Evolutionary conservation across 192 early-diverging fungal genomes (phyloP), one percentile per base, ranked within the genome.

Genomic region (Gigaspora rosea): DNA sequence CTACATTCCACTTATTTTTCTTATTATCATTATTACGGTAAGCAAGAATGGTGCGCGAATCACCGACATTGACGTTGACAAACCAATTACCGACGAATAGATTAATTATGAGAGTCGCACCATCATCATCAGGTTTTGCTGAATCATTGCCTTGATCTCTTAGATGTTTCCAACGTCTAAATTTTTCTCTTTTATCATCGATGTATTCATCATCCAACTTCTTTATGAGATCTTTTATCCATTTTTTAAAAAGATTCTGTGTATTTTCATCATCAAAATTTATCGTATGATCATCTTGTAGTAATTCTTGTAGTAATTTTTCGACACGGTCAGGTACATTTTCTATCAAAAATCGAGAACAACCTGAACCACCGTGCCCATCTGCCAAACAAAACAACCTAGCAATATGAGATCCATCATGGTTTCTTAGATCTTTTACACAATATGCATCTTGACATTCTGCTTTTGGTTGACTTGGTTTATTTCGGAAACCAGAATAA

Each of bases 41-140:
- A 48, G 78, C 78, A 18, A 89, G 50, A 48, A 89, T 81, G 4
- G 83, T 81, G 32, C 88, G 83, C 6, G 88, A 89, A 62, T 89
- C 88, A 10, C 88, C 88, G 22, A 89, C 80, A 77, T 89, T 89
- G 49, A 86, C 20, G 65, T 85, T 84, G 61, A 89, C 80, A 50
- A 89, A 73, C 86, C 86, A 89, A 46, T 84, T 81, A 71, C 86
- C 88, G 59, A 89, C 82, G 72, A 89, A 86, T 13, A 89, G 32
- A 57, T 87, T 86, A 33, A 89, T 78, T 3, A 89, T 85, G 1
- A 89, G 76, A 4, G 88, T 89, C 36, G 85, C 84, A 4, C 88
- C 88, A 57, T 89, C 88, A 50, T 87, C 86, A 9, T 80, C 83
- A 16, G 83, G 81, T 20, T 82, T 80, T 35, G 56, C 67, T 33